Percentiles rank a stretch among this genome's conserved stretches.
These are phyloP conservation scores for Wallacemonas sp. DNA, from an alignment of 208 protist genomes.

Conservation along the genomic window DNA sequence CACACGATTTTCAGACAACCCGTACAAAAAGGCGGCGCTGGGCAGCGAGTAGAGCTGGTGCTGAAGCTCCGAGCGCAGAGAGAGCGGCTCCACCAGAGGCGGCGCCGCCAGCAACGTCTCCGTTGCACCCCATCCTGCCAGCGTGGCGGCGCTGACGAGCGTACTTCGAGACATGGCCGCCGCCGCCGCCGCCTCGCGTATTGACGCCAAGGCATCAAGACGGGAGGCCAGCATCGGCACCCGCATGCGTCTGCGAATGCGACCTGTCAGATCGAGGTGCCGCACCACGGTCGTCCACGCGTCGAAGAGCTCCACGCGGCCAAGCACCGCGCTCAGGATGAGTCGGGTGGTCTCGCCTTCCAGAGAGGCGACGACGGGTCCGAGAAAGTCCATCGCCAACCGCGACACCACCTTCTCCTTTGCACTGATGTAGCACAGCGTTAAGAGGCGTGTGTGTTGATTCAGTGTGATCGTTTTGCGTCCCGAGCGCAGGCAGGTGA, in stretches of 20 bases:
- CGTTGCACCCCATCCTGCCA: conserved; percentile 62
- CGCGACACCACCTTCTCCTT: conserved; percentile 41
- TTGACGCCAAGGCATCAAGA: conserved; percentile 73
- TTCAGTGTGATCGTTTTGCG: conserved; percentile 78
- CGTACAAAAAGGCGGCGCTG: conserved; percentile 48
- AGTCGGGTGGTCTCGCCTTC: conserved; percentile 54
- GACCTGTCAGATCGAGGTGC: conserved; percentile 52
- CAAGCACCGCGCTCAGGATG: conserved; percentile 42
- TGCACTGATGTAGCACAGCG: conserved; percentile 44
- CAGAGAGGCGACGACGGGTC: conserved; percentile 48
- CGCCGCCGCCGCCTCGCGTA: conserved; percentile 31
- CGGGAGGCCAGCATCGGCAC: conserved; percentile 77
- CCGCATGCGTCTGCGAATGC: conserved; percentile 76
- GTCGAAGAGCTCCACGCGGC: conserved; percentile 20
- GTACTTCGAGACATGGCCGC: conserved; percentile 11
- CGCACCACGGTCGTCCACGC: conserved; percentile 60
- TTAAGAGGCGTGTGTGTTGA: conserved; percentile 27
- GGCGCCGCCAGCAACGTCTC: conserved; percentile 47
- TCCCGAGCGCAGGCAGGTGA: conserved; percentile 65
- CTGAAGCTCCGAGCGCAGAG: conserved; percentile 58
- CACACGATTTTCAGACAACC: conserved; percentile 68
- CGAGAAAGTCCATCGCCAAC: conserved; percentile 30
- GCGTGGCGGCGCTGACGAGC: conserved; percentile 25
- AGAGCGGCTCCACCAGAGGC: conserved; percentile 34
- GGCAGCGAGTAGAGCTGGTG: conserved; percentile 55